A percentile compares a stretch with the other conserved stretches of the same genome.
These are phyloP conservation scores for Zymoseptoria brevis DNA, from an alignment of 2,329 filamentous ascomycete species.

Conservation along the genomic window DNA sequence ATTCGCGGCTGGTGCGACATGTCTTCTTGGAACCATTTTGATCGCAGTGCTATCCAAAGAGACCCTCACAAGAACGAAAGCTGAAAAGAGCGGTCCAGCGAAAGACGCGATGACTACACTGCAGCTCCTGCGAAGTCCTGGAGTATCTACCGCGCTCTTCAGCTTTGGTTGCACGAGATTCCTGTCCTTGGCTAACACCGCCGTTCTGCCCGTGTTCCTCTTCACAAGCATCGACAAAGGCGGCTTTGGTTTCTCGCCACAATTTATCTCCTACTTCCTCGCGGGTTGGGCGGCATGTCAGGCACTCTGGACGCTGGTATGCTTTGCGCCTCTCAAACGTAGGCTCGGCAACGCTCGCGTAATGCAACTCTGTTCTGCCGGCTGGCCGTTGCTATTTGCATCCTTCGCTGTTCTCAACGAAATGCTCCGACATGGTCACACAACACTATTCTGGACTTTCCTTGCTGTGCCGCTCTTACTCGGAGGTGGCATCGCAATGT, in stretches of 20 bases:
- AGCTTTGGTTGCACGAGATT: conserved; percentile 58
- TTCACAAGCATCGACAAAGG: conserved; percentile 56
- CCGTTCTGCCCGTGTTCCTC: conserved; percentile 52
- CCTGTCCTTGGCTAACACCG: conserved; percentile 63
- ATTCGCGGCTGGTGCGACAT: conserved; percentile 47
- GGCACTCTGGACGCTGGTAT: conserved; percentile 60
- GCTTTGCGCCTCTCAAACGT: conserved; percentile 50
- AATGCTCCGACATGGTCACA: too few relatives aligned
- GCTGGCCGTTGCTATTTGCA: too few relatives aligned
- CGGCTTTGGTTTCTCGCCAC: conserved; percentile 54
- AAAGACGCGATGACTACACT: conserved; percentile 35
- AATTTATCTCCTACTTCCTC: conserved; percentile 59
- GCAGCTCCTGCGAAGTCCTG: conserved; percentile 53
- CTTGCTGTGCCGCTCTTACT: too few relatives aligned
- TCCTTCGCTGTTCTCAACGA: too few relatives aligned
- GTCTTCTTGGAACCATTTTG: conserved; percentile 45
- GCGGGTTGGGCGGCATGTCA: conserved; percentile 57
- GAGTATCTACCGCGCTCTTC: conserved; percentile 57
- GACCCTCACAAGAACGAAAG: conserved; percentile 6
- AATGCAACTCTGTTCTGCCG: not conserved
- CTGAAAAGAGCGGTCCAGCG: too few relatives aligned
- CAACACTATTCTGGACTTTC: too few relatives aligned
- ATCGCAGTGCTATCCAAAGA: conserved; percentile 50
- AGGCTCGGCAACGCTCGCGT: conserved; percentile 34
- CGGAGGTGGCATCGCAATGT: not conserved